Evolutionary conservation across 352 stramenopile species (phyloP), one percentile per base, ranked within the genome.

Genomic region (Phytophthora tentaculata): DNA sequence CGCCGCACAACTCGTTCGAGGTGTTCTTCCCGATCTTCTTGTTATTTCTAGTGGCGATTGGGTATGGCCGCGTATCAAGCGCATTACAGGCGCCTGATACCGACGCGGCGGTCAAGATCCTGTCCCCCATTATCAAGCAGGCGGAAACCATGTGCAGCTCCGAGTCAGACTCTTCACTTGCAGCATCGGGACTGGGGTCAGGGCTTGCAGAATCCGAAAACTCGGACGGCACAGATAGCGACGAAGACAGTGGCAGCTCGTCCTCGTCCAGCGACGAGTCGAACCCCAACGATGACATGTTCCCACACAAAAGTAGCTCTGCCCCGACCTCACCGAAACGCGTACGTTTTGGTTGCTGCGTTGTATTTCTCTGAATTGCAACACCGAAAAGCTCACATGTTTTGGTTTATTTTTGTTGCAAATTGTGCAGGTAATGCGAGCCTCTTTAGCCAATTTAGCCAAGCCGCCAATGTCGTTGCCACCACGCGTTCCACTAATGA

Each of bases 41-140:
- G 17, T 56, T 95, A 3, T 60, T 88, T 41, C 60, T 95, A 2
- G 80, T 92, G 13, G 83, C 87, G 12, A 79, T 91, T 51, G 83
- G 79, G n/a, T 95, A 95, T 58, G 85, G 87, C 1, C 83, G 87
- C 20, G 87, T 95, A 22, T 84, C 85, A 1, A 91, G 85, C 49
- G 88, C 83, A 41, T 71, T 95, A 14, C 83, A 90, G 48, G 71
- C 74, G 12, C 81, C 77, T 53, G 84, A 92, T 28, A 71, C 72
- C 0, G 83, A 93, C 10, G 72, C 71, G 5, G 74, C 80, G 12
- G 52, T 76, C 49, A 90, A 90, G 67, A 83, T 93, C 24, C 51
- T 89, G 47, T 91, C 85, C 9, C 80, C 81, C 7, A 80, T 76
- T 23, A 77, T 76, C 12, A 79, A 80, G 49, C 68, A 76, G 32